Percentiles rank a stretch among this genome's conserved stretches.
Evolutionary conservation across 768 basidiomycete genomes (phyloP).

Genomic region (Scleroderma bovista): DNA sequence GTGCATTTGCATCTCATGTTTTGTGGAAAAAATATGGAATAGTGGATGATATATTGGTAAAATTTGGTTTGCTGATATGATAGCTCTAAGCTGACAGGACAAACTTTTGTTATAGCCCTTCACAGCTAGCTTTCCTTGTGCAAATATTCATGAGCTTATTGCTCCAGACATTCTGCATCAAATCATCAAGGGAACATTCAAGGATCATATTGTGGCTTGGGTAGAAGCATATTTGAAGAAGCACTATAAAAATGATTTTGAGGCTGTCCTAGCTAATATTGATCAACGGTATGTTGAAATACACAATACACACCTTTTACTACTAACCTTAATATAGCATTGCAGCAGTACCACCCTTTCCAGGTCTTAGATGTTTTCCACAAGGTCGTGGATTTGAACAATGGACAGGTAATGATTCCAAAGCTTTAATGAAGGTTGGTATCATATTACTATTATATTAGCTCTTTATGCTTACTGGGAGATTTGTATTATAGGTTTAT

Average conservation of each 20-base stretch:
- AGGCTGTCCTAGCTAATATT: background rate
- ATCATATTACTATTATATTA: background rate
- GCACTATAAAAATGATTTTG: background rate
- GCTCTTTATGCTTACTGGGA: background rate
- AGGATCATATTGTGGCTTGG: slow-evolving; percentile 38
- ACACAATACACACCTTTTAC: background rate
- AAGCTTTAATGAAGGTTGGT: slow-evolving; percentile 22
- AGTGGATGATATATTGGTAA: slow-evolving; percentile 26
- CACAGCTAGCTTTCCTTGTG: background rate
- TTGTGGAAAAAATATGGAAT: slow-evolving; percentile 34
- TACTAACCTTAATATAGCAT: slow-evolving; percentile 13
- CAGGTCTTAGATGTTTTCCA: slow-evolving; percentile 25
- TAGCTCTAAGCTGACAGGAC: background rate
- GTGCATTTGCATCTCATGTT: slow-evolving; percentile 19
- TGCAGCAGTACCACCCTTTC: slow-evolving; percentile 22
- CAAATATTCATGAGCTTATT: slow-evolving; percentile 6
- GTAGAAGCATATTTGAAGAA: slow-evolving; percentile 6
- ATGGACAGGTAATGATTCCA: slow-evolving; percentile 36
- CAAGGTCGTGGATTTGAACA: slow-evolving; percentile 27
- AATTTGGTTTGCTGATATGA: background rate
- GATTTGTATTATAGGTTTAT: slow-evolving; percentile 19
- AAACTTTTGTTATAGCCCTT: slow-evolving; percentile 1
- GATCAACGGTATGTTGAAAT: slow-evolving; percentile 3
- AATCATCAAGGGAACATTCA: slow-evolving; percentile 38
- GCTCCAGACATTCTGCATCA: slow-evolving; percentile 25